These are phyloP conservation scores for Saturnispora sekii DNA, from an alignment of 805 yeast genomes.

Conservation along the genomic window DNA sequence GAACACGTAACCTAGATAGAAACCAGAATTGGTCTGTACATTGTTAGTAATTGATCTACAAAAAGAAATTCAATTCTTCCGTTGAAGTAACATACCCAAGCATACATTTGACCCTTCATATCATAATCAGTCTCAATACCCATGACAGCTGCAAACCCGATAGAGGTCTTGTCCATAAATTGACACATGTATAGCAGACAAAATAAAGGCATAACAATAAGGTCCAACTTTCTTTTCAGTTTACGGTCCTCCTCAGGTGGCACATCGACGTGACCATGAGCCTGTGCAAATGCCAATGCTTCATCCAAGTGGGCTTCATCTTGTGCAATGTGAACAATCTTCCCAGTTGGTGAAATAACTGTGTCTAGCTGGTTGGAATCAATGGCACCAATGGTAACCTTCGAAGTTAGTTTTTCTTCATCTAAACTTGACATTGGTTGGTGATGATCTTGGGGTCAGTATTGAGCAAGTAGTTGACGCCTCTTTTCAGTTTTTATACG, in stretches of 20 bases:
- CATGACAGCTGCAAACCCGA: conserved; percentile 29
- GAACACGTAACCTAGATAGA: conserved; percentile 31
- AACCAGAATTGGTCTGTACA: conserved; percentile 19
- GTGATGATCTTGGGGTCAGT: background rate
- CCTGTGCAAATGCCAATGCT: conserved; percentile 9
- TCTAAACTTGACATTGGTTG: conserved; percentile 3
- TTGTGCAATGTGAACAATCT: conserved; percentile 11
- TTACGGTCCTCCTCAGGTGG: background rate
- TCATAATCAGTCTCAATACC: conserved; percentile 14
- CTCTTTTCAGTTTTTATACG: too few relatives aligned
- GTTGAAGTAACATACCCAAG: conserved; percentile 11
- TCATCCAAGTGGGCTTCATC: conserved; percentile 11
- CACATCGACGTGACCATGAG: conserved; percentile 10
- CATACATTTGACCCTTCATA: conserved; percentile 24
- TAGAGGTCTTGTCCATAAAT: conserved; percentile 33
- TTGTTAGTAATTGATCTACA: too few relatives aligned
- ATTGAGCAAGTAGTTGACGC: too few relatives aligned
- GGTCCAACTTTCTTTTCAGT: conserved; percentile 28
- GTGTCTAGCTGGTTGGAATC: conserved; percentile 9
- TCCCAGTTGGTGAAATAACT: conserved; percentile 11
- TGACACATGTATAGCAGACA: conserved; percentile 28
- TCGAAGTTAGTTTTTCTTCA: conserved; percentile 4
- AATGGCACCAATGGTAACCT: conserved; percentile 2
- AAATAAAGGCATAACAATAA: conserved; percentile 29
- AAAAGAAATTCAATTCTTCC: too few relatives aligned